These are phyloP conservation scores for Chlorociboria aeruginascens DNA, from an alignment of 495 filamentous ascomycete species.

Conservation along the genomic window DNA sequence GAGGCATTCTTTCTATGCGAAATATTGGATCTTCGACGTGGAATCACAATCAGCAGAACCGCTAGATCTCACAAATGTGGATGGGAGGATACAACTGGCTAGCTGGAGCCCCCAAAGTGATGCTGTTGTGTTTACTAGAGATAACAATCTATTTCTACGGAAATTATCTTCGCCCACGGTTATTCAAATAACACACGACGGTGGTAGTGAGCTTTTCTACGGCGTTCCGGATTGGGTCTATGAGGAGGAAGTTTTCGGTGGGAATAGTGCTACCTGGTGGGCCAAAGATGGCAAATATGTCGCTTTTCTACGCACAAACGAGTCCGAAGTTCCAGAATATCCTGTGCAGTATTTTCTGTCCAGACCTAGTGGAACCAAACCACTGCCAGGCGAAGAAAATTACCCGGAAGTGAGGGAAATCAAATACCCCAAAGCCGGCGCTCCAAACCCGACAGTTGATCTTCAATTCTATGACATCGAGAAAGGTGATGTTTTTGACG, in stretches of 20 bases:
- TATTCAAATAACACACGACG: constrained; percentile 71
- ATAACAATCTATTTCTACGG: constrained; percentile 82
- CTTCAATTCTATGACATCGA: constrained; percentile 80
- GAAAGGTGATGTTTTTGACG: constrained; percentile 66
- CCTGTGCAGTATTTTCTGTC: constrained; percentile 90
- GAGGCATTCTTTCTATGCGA: constrained; percentile 75
- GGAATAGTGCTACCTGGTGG: constrained; percentile 87
- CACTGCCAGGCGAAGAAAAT: constrained; percentile 62
- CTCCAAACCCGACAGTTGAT: constrained; percentile 81
- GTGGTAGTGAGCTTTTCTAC: constrained; percentile 79
- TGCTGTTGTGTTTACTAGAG: constrained; percentile 69
- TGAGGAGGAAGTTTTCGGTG: constrained; percentile 84
- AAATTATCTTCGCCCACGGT: constrained; percentile 44
- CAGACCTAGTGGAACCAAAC: constrained; percentile 65
- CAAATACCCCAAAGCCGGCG: constrained; percentile 95
- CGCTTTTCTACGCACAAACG: constrained; percentile 87
- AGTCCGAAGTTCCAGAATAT: constrained; percentile 83
- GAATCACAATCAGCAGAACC: constrained; percentile 66
- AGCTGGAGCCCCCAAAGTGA: constrained; percentile 83
- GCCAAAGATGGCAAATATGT: constrained; percentile 76
- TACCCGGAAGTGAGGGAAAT: constrained; percentile 87
- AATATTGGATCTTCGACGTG: constrained; percentile 93
- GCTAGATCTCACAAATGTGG: constrained; percentile 54
- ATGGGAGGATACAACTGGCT: constrained; percentile 70
- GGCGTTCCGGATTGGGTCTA: constrained; percentile 99